Base-by-base conservation (phyloP, 225 moss, liverwort and hornwort species). In the Rhytidiadelphus loreus region DNA sequence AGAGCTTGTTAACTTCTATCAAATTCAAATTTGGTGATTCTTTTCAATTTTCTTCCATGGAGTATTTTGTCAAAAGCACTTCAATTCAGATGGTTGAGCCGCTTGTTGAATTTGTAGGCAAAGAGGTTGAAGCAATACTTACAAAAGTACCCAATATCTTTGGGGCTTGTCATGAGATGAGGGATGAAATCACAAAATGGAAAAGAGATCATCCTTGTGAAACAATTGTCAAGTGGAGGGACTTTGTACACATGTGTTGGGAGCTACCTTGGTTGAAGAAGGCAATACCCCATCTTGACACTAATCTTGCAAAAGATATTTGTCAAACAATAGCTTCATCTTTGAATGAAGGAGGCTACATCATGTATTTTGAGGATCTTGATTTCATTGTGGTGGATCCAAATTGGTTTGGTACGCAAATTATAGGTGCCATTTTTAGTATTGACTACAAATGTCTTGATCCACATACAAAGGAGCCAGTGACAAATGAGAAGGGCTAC, bases 251-350 rank as follows among this genome's bases (percentile, higher is more conserved):
- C 2, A 12, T 52, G 50, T 61, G 20, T 4, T 9, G 4, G 2
- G 2, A 44, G 9, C 21, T 60, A 61, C 22, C 39, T 3, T 24
- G 2, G 1, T 4, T 6, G 61, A 2, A 14, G 15, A 15, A 15
- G 4, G 3, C 2, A 2, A 29, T 2, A 20, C 0, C 7, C 0
- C 2, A 4, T 44, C 6, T 21, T 0, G 2, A 44, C 6, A 1
- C 0, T 1, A 2, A 32, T 32, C 7, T 74, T 48, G 48, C 4
- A 0, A 7, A 74, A 30, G 48, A 74, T 19, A 11, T 74, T 48
- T 74, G 48, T 30, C 48, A 48, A 12, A 19, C 48, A 11, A 74
- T 74, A 19, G 30, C 48, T 32, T 74, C 48, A 30, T 74, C 74
- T 18, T 30, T 74, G 74, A 48, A 48, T 7, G 46, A 74, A 74